Evolutionary conservation across 306 rosid genomes (phyloP).

Genomic region (Pachyrhizus erosus): DNA sequence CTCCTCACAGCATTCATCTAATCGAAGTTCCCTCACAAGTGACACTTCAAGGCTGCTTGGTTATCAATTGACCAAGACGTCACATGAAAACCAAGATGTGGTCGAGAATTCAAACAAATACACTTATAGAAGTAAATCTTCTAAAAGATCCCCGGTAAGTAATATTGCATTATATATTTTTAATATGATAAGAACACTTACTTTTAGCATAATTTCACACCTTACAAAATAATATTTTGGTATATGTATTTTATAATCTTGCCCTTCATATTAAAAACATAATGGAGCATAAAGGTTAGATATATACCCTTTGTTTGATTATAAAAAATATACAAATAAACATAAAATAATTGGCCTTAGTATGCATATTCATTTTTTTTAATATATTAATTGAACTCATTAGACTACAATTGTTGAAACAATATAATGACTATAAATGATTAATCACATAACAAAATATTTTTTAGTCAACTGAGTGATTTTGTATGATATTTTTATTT

Average conservation of each 20-base stretch:
- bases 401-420: neutral
- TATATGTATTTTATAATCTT: neutral
- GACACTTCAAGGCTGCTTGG: constrained; percentile 45
- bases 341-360: neutral
- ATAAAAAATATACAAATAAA: neutral
- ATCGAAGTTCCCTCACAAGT: constrained; percentile 1
- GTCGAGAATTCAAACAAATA: constrained; percentile 23
- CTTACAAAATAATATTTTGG: neutral
- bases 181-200: neutral
- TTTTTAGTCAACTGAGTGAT: neutral
- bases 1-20: constrained; percentile 31
- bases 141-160: constrained; percentile 54
- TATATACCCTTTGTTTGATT: neutral
- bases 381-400: neutral
- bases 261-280: neutral
- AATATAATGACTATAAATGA: neutral
- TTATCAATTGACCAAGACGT: constrained; percentile 40
- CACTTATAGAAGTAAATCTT: constrained; percentile 24
- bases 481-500: neutral
- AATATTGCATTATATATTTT: neutral
- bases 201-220: neutral
- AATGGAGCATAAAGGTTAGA: neutral
- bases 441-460: neutral
- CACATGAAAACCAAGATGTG: constrained; percentile 38
- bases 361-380: neutral